Percentiles rank a stretch among this genome's conserved stretches.
Evolutionary conservation across 2,329 filamentous ascomycete species (phyloP).

Genomic region (Cytospora piceicola): DNA sequence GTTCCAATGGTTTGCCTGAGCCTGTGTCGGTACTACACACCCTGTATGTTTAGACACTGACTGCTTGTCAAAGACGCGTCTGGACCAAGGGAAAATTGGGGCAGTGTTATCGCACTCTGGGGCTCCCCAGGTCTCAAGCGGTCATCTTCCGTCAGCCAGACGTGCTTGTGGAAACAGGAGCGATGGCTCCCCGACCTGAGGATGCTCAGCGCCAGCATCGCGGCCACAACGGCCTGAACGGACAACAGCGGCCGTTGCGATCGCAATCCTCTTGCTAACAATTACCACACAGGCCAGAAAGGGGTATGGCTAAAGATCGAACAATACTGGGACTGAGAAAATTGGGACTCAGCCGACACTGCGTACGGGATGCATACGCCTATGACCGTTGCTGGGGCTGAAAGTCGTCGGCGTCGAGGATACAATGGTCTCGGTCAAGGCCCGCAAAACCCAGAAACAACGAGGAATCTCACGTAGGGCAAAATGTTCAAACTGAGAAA

Average conservation of each 20-base stretch:
- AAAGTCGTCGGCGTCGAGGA: not conserved
- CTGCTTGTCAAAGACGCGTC: conserved; percentile 3
- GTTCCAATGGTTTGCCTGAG: not conserved
- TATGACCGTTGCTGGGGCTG: conserved; percentile 13
- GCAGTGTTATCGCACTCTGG: not conserved
- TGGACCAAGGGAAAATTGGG: conserved; percentile 10
- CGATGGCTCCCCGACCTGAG: not conserved
- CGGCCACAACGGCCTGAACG: not conserved
- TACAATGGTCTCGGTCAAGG: conserved; percentile 3
- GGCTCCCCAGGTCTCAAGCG: not conserved
- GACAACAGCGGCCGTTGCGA: not conserved
- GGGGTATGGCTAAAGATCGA: conserved; percentile 1
- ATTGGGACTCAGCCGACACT: conserved; percentile 3
- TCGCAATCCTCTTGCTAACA: not conserved
- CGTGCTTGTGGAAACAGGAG: not conserved
- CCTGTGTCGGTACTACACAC: not conserved
- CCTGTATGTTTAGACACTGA: not conserved
- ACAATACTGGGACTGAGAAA: not conserved
- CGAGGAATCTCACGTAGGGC: conserved; percentile 8
- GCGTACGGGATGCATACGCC: not conserved
- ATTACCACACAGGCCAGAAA: not conserved
- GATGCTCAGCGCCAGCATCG: not conserved
- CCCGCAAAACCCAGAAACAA: conserved; percentile 12
- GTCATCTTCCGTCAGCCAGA: not conserved
- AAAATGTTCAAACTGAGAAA: conserved; percentile 15